Conservation (phyloP, 2,329 filamentous ascomycete genomes). For the Cadophora sp. region DNA sequence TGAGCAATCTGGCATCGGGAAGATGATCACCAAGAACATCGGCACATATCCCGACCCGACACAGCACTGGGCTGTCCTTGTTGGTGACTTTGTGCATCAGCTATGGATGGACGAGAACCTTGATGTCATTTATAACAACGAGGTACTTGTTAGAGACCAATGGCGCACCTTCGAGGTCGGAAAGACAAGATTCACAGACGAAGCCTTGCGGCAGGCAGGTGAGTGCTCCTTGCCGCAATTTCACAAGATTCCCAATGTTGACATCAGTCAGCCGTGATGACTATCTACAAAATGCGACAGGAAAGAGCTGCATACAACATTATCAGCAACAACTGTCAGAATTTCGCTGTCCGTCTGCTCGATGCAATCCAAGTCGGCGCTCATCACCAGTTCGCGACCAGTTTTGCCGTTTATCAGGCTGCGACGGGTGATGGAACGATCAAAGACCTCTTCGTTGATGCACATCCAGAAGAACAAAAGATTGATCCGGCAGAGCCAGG, state of each 20-base stretch:
- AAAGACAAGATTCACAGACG: constrained; percentile 60
- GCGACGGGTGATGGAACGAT: constrained; percentile 57
- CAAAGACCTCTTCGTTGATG: constrained; percentile 55
- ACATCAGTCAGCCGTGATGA: constrained; percentile 53
- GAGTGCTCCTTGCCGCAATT: no score
- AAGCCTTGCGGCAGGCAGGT: constrained; percentile 57
- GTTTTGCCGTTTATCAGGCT: constrained; percentile 58
- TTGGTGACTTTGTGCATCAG: constrained; percentile 61
- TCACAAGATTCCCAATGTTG: not conserved
- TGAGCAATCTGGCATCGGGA: constrained; percentile 60
- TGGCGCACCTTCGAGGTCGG: constrained; percentile 60
- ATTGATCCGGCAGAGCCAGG: constrained; percentile 38
- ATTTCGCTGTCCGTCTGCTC: constrained; percentile 58
- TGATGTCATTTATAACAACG: constrained; percentile 63
- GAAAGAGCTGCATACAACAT: constrained; percentile 60
- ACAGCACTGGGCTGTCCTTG: constrained; percentile 65
- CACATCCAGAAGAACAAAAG: constrained; percentile 44
- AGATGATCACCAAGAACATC: constrained; percentile 61
- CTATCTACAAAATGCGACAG: constrained; percentile 58
- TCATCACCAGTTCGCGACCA: constrained; percentile 59
- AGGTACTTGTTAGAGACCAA: constrained; percentile 51
- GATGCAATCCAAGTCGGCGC: constrained; percentile 60
- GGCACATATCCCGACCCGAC: constrained; percentile 63
- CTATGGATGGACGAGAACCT: constrained; percentile 68
- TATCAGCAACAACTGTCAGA: constrained; percentile 67